phyloP scores from a whole-genome alignment of 2,329 filamentous ascomycete genomes.

The Microthyrium microscopicum region DNA sequence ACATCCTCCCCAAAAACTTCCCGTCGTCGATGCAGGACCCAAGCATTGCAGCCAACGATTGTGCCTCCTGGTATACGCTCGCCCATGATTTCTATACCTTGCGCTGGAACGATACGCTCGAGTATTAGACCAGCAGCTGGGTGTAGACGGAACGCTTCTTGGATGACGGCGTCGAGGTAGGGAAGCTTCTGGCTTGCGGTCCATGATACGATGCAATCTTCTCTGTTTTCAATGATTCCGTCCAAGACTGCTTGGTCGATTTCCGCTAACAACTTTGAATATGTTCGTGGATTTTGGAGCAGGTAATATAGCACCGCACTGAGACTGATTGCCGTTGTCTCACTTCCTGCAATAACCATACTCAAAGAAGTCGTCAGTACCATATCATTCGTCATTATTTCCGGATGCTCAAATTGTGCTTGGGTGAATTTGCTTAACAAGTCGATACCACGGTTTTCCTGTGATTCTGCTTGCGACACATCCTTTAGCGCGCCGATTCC shows the following conservation, averaged over 20 bases:
- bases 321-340: constrained; percentile 64
- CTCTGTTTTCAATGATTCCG: constrained; percentile 28
- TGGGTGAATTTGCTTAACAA: constrained; percentile 57
- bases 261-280: constrained; percentile 41
- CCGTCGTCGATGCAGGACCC: constrained; percentile 53
- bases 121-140: constrained; percentile 57
- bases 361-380: constrained; percentile 56
- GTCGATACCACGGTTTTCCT: constrained; percentile 32
- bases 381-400: constrained; percentile 54
- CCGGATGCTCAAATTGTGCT: constrained; percentile 47
- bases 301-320: constrained; percentile 59
- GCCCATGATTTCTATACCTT: constrained; percentile 47
- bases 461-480: constrained; percentile 15
- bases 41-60: constrained; percentile 58
- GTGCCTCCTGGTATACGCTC: constrained; percentile 49
- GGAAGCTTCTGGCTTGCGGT: constrained; percentile 50
- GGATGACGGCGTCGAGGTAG: constrained; percentile 63
- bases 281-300: constrained; percentile 42
- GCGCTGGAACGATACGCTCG: constrained; percentile 53
- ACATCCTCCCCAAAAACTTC: constrained; percentile 54
- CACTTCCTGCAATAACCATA: constrained; percentile 57
- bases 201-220: constrained; percentile 49
- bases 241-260: constrained; percentile 40
- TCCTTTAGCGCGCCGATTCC: constrained; percentile 14
- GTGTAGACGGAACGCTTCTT: constrained; percentile 62